These are phyloP conservation scores for Thelonectria discophora DNA, from an alignment of 2,329 filamentous ascomycete genomes.

Conservation along the genomic window DNA sequence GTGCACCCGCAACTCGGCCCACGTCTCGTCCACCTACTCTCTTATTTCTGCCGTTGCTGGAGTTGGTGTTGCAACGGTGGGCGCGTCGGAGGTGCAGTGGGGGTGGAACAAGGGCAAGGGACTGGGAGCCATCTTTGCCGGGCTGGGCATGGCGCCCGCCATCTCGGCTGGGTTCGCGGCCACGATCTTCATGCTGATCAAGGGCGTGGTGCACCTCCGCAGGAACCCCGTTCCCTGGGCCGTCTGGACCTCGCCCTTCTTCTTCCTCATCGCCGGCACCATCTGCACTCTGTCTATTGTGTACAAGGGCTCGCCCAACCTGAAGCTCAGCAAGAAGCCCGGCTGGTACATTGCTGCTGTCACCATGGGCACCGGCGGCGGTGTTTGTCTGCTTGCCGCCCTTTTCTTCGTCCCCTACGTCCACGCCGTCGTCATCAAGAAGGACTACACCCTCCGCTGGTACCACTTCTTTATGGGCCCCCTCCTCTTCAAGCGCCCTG, in stretches of 20 bases:
- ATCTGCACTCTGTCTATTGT: slow-evolving; percentile 81
- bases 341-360: slow-evolving; percentile 73
- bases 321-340: slow-evolving; percentile 59
- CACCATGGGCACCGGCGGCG: slow-evolving; percentile 70
- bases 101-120: slow-evolving; percentile 75
- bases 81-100: slow-evolving; percentile 70
- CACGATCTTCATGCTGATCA: slow-evolving; percentile 74
- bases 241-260: slow-evolving; percentile 76
- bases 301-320: slow-evolving; percentile 77
- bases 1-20: slow-evolving; percentile 80
- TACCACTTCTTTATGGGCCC: slow-evolving; percentile 71
- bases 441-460: slow-evolving; percentile 71
- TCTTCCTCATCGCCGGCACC: slow-evolving; percentile 79
- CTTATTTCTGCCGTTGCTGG: slow-evolving; percentile 74
- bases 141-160: slow-evolving; percentile 74
- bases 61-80: slow-evolving; percentile 73
- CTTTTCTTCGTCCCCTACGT: slow-evolving; percentile 80
- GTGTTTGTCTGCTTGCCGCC: slow-evolving; percentile 66
- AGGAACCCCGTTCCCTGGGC: slow-evolving; percentile 77
- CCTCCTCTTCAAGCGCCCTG: slow-evolving; percentile 67
- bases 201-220: slow-evolving; percentile 72
- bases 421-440: slow-evolving; percentile 73
- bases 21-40: slow-evolving; percentile 78
- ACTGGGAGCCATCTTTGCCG: slow-evolving; percentile 76
- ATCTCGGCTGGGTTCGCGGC: slow-evolving; percentile 75